Conservation (phyloP, 2,329 filamentous ascomycete genomes). For the Chalara sp. region DNA sequence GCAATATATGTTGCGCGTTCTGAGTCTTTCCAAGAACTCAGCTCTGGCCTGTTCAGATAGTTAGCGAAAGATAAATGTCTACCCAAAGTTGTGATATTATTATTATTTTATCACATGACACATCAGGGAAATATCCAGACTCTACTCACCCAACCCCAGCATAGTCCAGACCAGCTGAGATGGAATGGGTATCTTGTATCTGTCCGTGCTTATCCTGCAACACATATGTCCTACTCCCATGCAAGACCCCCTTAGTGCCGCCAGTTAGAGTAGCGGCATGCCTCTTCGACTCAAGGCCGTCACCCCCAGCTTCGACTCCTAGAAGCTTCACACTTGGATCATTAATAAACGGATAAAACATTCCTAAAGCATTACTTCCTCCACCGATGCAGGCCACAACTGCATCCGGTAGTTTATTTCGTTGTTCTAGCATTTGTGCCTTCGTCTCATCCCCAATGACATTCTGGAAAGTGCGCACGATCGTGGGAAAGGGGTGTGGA, state of each 20-base stretch:
- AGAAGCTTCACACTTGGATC: conserved; percentile 81
- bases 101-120: too few relatives aligned
- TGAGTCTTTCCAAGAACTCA: conserved; percentile 87
- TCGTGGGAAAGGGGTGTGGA: conserved; percentile 95
- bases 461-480: conserved; percentile 94
- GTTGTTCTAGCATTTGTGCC: conserved; percentile 76
- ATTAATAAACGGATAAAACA: conserved; percentile 94
- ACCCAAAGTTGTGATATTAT: too few relatives aligned
- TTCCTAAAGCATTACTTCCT: conserved; percentile 89
- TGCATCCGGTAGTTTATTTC: conserved; percentile 86
- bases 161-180: conserved; percentile 95
- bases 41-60: too few relatives aligned
- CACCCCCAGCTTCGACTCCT: conserved; percentile 91
- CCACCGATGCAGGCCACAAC: conserved; percentile 96
- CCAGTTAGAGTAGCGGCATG: conserved; percentile 85
- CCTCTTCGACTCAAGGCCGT: conserved; percentile 76
- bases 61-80: too few relatives aligned
- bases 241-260: conserved; percentile 85
- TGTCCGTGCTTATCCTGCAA: conserved; percentile 90
- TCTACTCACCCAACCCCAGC: conserved; percentile 92
- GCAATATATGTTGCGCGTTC: conserved; percentile 81
- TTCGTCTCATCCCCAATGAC: conserved; percentile 95
- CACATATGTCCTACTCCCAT: conserved; percentile 93
- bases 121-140: too few relatives aligned
- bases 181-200: conserved; percentile 90